Evolutionary conservation across 768 basidiomycete genomes (phyloP), one percentile per base, ranked within the genome.

Genomic region (Trametes coccinea): DNA sequence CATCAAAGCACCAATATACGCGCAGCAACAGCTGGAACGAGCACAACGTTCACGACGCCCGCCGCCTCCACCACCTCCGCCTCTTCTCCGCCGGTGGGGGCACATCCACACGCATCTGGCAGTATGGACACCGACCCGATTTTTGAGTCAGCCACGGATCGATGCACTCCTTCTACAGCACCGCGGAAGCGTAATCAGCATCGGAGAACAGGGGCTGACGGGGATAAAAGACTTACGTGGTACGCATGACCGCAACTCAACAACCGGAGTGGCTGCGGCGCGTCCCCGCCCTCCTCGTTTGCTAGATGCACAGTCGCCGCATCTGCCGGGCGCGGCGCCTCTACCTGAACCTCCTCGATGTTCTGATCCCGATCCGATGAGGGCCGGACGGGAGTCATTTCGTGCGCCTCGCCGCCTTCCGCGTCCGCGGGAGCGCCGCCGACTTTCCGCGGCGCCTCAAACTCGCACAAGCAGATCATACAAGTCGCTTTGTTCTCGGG

Each of bases 221-320:
- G 8, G 50, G 60, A 30, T 9, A 14, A 30, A 33, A 30, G 40
- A 78, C 90, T 73, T 62, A 94, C 93, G 76, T 96, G 94, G 75
- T 92, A 96, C 46, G 90, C 90, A 77, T 96, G 94, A 2, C 89
- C 89, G 67, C 94, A 96, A 1, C 79, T 79, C 55, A 95, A 74
- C 37, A 92, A 72, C 69, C 93, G 78, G 65, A 96, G 73, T 6
- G 91, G 91, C 61, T 92, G 88, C 0, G 87, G 81, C 0, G 88
- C 89, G 53, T 88, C 84, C 5, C 89, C 89, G 29, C 44, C 10
- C 44, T 47, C 61, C 33, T 30, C 49, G 8, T 56, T 50, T 13
- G 55, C 61, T 49, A 51, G 30, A 22, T 62, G 17, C 44, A 62
- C 43, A 16, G 61, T 46, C 43, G 22, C 30, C 22, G 61, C 45